A percentile compares a stretch with the other conserved stretches of the same genome.
These are phyloP conservation scores for Kokia cookei DNA, from an alignment of 441 rosid genomes.

Conservation along the genomic window DNA sequence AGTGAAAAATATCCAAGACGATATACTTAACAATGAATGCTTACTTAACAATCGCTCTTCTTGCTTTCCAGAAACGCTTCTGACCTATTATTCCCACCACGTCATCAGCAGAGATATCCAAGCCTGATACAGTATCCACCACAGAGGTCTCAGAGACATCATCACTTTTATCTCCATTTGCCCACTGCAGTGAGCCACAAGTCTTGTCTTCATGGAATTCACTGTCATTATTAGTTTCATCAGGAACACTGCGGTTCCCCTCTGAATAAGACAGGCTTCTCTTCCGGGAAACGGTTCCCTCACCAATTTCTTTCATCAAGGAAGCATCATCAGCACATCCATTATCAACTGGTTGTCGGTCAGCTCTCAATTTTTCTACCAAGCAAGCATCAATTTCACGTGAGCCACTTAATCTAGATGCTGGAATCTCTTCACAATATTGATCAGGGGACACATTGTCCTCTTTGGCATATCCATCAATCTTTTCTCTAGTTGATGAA, in stretches of 20 bases:
- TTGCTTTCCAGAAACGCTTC: slow-evolving; percentile 87
- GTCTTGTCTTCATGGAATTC: slow-evolving; percentile 24
- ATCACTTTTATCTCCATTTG: slow-evolving; percentile 43
- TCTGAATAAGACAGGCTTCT: slow-evolving; percentile 20
- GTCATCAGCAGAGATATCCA: slow-evolving; percentile 69
- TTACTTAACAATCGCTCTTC: slow-evolving; percentile 82
- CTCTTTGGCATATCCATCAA: slow-evolving; percentile 10
- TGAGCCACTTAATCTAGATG: slow-evolving; percentile 23
- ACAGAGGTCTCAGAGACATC: slow-evolving; percentile 50
- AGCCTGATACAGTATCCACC: slow-evolving; percentile 49
- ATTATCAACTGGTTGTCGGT: slow-evolving; percentile 10
- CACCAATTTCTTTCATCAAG: slow-evolving; percentile 23
- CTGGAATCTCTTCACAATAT: slow-evolving; percentile 9
- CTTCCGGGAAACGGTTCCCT: slow-evolving; percentile 18
- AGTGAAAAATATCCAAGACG: neutral
- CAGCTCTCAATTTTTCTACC: slow-evolving; percentile 26
- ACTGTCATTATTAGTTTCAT: slow-evolving; percentile 28
- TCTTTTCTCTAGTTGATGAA: slow-evolving; percentile 18
- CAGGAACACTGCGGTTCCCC: slow-evolving; percentile 25
- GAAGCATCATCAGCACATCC: slow-evolving; percentile 12
- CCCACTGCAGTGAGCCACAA: slow-evolving; percentile 18
- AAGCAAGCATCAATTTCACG: slow-evolving; percentile 22
- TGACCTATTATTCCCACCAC: slow-evolving; percentile 80
- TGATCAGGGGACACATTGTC: slow-evolving; percentile 16
- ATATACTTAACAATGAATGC: slow-evolving; percentile 13